Base-by-base conservation (phyloP, 163 green algal species). In the Scenedesmus sp. region DNA sequence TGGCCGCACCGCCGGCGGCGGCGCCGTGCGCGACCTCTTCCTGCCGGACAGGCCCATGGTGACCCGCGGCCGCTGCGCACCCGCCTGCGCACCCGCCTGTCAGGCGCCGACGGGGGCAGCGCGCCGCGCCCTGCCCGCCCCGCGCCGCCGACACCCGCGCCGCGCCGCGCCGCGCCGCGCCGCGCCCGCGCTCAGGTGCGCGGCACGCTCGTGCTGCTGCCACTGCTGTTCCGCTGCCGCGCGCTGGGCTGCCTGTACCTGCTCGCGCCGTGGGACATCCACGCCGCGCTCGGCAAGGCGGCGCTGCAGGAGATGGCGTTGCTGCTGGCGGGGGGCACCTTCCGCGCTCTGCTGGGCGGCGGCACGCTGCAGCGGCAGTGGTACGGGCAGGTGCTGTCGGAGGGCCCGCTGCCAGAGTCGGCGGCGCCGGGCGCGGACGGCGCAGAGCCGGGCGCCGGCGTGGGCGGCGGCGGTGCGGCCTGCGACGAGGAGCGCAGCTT, bases 161-260 rank as follows among this genome's bases (percentile, higher is more conserved):
- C n/a, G n/a, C n/a, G n/a, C n/a, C n/a, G n/a, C n/a, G n/a, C n/a
- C n/a, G n/a, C n/a, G n/a, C n/a, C n/a, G n/a, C n/a, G n/a, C n/a
- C n/a, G n/a, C n/a, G n/a, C n/a, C n/a, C n/a, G n/a, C n/a, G n/a
- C n/a, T n/a, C 53, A 77, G 69, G 69, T 77, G 11, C 69, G 69
- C 4, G 69, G 69, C 34, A 88, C 83, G 22, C 63, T 88, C 39
- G 83, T 88, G 20, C 75, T 88, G 39, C 74, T 88, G 73, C 83
- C 83, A 29, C 63, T 88, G 29, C 36, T 86, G 62, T 82, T 81
- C 51, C 69, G 70, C 36, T 86, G 83, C 69, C 60, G 83, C 10
- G 33, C 74, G 45, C 69, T 88, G 67, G 83, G 83, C 56, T 86
- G 78, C 71, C 69, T 88, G 0, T 88, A 88, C 69, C 73, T 88